Base-by-base conservation (phyloP, 2,329 filamentous ascomycete genomes). In the Dothideomycetes sp. region DNA sequence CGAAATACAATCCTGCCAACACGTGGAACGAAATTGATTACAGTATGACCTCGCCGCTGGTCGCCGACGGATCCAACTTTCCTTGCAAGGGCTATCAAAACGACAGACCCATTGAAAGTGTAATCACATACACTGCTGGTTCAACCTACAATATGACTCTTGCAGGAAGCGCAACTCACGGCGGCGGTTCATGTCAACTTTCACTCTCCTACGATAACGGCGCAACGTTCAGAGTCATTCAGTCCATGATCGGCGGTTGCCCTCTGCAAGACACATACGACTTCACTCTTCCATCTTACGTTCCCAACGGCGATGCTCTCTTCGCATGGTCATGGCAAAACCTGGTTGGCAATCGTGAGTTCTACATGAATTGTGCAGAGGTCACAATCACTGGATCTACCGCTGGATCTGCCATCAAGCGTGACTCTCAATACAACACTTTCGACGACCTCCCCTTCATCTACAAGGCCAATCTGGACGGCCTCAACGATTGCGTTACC, bases 291-390 rank as follows among this genome's bases (percentile, higher is more conserved):
- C 83, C 83, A 7, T 58, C 62, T 2, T 75, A 80, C 47, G 74
- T 76, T 1, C 75, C 76, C n/a, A 44, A 66, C 60, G 60, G 72
- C 3, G 52, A 78, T 24, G 80, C 76, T 42, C 58, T 88, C 33
- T 72, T 88, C 37, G 76, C 77, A 29, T 89, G 84, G 84, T 77
- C 76, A 11, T 66, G 62, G 62, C 51, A 55, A 47, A 60, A 61
- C 40, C 45, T 52, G 17, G 38, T 45, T 9, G 83, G 84, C 18
- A 87, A 87, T 62, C 73, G 84, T 35, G 84, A 89, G 58, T 84
- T 83, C 74, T 91, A 91, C 71, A 86, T 86, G 80, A 85, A 86
- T 63, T 91, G 84, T 54, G 83, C 84, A 5, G 68, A 73, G 37
- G 72, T 88, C 50, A 75, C 72, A 45, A 77, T 87, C 27, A 54